phyloP scores from a whole-genome alignment of 2,329 filamentous ascomycete genomes.

The Penicillium sp. region DNA sequence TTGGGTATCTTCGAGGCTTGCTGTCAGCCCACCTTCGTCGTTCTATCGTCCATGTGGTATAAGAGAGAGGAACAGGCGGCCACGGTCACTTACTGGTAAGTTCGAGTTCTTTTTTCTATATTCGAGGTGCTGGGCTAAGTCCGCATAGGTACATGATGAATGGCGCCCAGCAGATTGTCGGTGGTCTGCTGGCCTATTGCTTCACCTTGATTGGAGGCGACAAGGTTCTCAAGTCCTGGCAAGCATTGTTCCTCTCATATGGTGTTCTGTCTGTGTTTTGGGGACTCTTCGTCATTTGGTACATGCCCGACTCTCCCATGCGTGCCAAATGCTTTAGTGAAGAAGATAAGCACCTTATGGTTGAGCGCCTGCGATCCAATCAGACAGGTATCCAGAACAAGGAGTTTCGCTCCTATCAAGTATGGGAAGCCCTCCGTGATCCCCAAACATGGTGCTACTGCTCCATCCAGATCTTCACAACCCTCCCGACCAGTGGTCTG shows the following conservation, averaged over 20 bases:
- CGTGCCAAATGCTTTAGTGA: constrained; percentile 68
- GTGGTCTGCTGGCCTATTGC: constrained; percentile 65
- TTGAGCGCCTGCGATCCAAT: constrained; percentile 61
- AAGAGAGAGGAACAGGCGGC: constrained; percentile 66
- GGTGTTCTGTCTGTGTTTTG: constrained; percentile 64
- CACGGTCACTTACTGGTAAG: constrained; percentile 61
- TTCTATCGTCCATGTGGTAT: constrained; percentile 71
- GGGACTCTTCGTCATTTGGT: constrained; percentile 63
- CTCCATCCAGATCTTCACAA: constrained; percentile 67
- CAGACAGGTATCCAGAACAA: constrained; percentile 63
- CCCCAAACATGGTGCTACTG: constrained; percentile 57
- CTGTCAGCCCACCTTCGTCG: constrained; percentile 67
- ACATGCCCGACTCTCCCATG: constrained; percentile 71
- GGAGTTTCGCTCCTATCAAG: constrained; percentile 54
- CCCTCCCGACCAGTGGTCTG: constrained; percentile 70
- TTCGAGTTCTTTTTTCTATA: neutral
- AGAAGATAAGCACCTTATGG: constrained; percentile 64
- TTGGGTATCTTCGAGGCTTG: constrained; percentile 71
- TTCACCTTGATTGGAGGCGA: constrained; percentile 53
- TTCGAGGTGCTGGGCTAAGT: neutral
- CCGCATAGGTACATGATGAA: constrained; percentile 47
- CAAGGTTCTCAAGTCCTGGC: constrained; percentile 62
- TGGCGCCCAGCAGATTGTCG: constrained; percentile 70
- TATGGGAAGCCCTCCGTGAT: constrained; percentile 61
- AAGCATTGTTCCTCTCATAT: constrained; percentile 67